Conservation (phyloP, 352 stramenopile species). For the Phytophthora idaei region DNA sequence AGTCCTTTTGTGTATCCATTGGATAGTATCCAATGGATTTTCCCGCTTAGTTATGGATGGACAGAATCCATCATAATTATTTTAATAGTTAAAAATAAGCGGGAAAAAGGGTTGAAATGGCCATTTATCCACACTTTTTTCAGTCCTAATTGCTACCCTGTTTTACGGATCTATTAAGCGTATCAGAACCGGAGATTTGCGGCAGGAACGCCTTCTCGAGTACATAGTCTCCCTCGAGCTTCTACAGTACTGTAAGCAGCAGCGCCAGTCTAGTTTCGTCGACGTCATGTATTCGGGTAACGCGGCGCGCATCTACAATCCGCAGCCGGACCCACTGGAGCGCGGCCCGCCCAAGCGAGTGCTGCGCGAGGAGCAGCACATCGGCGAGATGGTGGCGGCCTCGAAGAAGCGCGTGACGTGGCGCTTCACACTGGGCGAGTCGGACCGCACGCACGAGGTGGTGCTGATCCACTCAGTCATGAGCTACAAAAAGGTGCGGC, state of each 20-base stretch:
- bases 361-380: conserved; percentile 73
- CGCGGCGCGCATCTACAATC: conserved; percentile 72
- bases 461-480: conserved; percentile 84
- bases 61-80: too few relatives aligned
- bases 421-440: conserved; percentile 83
- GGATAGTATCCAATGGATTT: background rate
- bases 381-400: conserved; percentile 78
- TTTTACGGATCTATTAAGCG: background rate
- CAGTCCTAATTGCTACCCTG: background rate
- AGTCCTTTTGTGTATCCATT: background rate
- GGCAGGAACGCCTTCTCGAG: too few relatives aligned
- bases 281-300: conserved; percentile 61
- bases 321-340: conserved; percentile 69
- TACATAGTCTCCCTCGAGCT: too few relatives aligned
- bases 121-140: too few relatives aligned
- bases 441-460: conserved; percentile 74
- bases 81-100: too few relatives aligned
- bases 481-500: conserved; percentile 81
- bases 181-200: background rate
- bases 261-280: too few relatives aligned
- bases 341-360: conserved; percentile 73
- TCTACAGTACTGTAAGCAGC: too few relatives aligned
- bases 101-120: too few relatives aligned
- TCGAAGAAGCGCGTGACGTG: conserved; percentile 87
- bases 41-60: background rate